Base-by-base conservation (phyloP, 495 filamentous ascomycete genomes). In the Aspergillus ostianus region DNA sequence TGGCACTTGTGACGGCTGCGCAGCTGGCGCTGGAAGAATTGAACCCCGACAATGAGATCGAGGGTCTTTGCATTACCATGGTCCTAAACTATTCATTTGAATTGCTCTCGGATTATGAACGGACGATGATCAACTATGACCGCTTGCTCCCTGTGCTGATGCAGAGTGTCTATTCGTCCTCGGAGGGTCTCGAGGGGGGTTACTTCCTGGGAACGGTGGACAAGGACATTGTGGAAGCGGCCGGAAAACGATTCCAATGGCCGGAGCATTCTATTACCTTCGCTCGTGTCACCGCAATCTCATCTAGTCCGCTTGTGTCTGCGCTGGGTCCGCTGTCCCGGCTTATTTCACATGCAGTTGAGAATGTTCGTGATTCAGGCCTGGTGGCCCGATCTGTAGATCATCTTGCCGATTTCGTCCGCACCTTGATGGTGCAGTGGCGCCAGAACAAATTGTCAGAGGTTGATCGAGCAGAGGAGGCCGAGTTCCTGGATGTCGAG, bases 141-240 rank as follows among this genome's bases (percentile, higher is more conserved):
- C 79, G 79, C 2, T 77, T 97, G 15, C 74, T 97, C 2, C 89
- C 91, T 1, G 76, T 88, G 2, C 77, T 90, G 52, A 71, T 89
- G n/a, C 80, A 82, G 7, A 83, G 89, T 0, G 81, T 89, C 45
- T 88, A 89, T 49, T 81, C 82, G 56, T 86, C 86, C 0, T 74
- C 70, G 0, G 90, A 96, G 61, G 92, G 94, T 2, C 85, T 97
- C 26, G 85, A 93, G 57, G 84, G 87, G 36, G 93, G 89, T 2
- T 89, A 93, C 48, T 94, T 97, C 59, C 74, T 98, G 18, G 85
- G 83, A 4, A 80, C 85, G 0, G 87, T 97, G 55, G 88, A 93
- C 64, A 73, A 84, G 27, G 93, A 96, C 70, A 78, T 96, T 53
- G 77, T 83, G 27, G 80, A 88, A 66, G 74, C 74, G 0, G 66